These are phyloP conservation scores for Handroanthus guayacan DNA, from an alignment of 257 asterid genomes.

Conservation along the genomic window DNA sequence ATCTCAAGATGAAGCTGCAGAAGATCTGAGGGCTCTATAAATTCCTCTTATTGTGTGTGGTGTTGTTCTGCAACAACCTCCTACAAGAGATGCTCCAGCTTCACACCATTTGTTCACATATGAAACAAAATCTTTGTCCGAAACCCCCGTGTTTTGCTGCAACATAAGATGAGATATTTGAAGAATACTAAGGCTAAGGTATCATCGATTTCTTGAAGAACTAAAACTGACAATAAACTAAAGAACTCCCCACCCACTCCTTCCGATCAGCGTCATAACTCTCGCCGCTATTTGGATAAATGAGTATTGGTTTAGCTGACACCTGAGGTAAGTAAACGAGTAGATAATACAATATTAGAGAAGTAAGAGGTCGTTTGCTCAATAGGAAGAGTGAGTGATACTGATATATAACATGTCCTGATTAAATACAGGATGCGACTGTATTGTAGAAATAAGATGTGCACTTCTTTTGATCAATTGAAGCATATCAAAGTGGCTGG, in stretches of 20 bases:
- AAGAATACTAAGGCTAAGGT: not conserved
- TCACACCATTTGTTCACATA: slow-evolving; percentile 80
- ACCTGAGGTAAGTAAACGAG: slow-evolving; percentile 46
- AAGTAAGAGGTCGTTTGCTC: too few relatives aligned
- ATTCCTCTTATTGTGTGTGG: slow-evolving; percentile 74
- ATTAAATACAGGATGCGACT: too few relatives aligned
- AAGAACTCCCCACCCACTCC: slow-evolving; percentile 83
- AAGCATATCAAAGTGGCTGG: too few relatives aligned
- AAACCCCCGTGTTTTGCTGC: slow-evolving; percentile 84
- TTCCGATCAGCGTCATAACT: slow-evolving; percentile 72
- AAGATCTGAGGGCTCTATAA: slow-evolving; percentile 51
- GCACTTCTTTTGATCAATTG: too few relatives aligned
- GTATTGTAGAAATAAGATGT: too few relatives aligned
- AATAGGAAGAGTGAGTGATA: too few relatives aligned
- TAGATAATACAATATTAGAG: too few relatives aligned
- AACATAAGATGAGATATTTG: slow-evolving; percentile 14
- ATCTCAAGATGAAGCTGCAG: slow-evolving; percentile 32
- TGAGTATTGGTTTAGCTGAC: slow-evolving; percentile 75
- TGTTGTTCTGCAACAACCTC: slow-evolving; percentile 95
- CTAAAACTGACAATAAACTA: not conserved
- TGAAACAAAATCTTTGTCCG: slow-evolving; percentile 77
- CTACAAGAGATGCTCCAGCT: slow-evolving; percentile 86
- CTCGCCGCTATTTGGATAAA: slow-evolving; percentile 93
- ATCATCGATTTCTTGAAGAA: not conserved
- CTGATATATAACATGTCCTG: too few relatives aligned